Evolutionary conservation across 768 basidiomycete species (phyloP).

Genomic region (Hygrocybe coccinea): DNA sequence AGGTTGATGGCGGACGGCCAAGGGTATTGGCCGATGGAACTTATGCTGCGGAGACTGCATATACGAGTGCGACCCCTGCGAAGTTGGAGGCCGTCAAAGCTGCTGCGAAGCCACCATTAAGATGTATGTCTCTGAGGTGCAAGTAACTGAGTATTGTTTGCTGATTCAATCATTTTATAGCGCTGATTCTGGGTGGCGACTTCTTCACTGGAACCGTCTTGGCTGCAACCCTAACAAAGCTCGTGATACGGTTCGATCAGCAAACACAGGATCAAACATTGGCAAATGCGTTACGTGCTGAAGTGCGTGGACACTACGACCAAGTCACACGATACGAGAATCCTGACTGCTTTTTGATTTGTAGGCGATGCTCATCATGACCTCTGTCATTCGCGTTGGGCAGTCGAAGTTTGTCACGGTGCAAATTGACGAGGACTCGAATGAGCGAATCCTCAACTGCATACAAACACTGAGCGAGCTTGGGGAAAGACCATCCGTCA

Average conservation of each 20-base stretch:
- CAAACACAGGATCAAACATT: slow-evolving; percentile 40
- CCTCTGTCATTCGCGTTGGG: slow-evolving; percentile 92
- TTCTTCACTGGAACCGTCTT: slow-evolving; percentile 94
- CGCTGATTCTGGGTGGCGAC: slow-evolving; percentile 88
- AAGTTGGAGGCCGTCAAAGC: slow-evolving; percentile 78
- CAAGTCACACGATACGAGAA: not conserved
- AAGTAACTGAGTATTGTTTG: not conserved
- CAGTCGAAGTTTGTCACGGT: slow-evolving; percentile 92
- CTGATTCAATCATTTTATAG: slow-evolving; percentile 31
- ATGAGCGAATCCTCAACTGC: slow-evolving; percentile 93
- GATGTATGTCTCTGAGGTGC: slow-evolving; percentile 42
- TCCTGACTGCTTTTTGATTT: slow-evolving; percentile 1
- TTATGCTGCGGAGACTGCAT: slow-evolving; percentile 95
- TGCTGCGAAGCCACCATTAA: slow-evolving; percentile 83
- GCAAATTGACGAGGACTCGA: slow-evolving; percentile 98
- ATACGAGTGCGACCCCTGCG: slow-evolving; percentile 56
- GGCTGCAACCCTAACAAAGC: slow-evolving; percentile 85
- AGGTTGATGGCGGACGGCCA: slow-evolving; percentile 53
- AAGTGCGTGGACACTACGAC: slow-evolving; percentile 63
- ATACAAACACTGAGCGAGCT: slow-evolving; percentile 88
- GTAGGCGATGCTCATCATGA: slow-evolving; percentile 96
- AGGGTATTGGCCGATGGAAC: slow-evolving; percentile 93
- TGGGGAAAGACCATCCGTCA: slow-evolving; percentile 49
- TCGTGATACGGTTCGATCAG: slow-evolving; percentile 76
- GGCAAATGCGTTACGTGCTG: slow-evolving; percentile 76